Percentiles rank a stretch among this genome's conserved stretches.
These are phyloP conservation scores for Talaromyces sp. DNA, from an alignment of 2,329 filamentous ascomycete genomes.

Conservation along the genomic window DNA sequence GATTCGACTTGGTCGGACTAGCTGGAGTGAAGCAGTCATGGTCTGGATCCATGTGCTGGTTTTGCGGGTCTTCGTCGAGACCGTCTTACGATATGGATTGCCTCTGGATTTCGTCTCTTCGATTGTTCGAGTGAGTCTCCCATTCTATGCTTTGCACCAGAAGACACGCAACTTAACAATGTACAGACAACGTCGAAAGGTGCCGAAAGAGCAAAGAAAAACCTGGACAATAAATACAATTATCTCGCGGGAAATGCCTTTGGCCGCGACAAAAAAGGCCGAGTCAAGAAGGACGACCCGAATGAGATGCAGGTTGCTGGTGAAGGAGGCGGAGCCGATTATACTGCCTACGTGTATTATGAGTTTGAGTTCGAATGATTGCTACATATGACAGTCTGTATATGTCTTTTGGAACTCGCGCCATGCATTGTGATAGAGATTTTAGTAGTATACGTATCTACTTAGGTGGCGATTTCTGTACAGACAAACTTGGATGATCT, in stretches of 20 bases:
- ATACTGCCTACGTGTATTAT: conserved; percentile 96
- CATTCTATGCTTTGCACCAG: not conserved
- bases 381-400: conserved; percentile 8
- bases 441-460: not conserved
- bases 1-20: conserved; percentile 78
- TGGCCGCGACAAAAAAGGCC: conserved; percentile 87
- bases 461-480: not conserved
- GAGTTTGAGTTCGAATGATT: conserved; percentile 71
- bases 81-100: conserved; percentile 90
- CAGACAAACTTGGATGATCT: not conserved
- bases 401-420: not conserved
- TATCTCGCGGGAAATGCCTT: conserved; percentile 95
- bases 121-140: conserved; percentile 68
- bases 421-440: conserved; percentile 1
- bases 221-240: conserved; percentile 78
- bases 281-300: conserved; percentile 85
- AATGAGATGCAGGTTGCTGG: conserved; percentile 77
- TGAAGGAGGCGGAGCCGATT: conserved; percentile 71
- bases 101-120: conserved; percentile 85
- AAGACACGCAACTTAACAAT: not conserved
- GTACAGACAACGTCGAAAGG: conserved; percentile 75
- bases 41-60: conserved; percentile 91
- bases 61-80: conserved; percentile 92
- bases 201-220: conserved; percentile 71
- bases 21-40: conserved; percentile 94